Evolutionary conservation across 2,329 filamentous ascomycete species (phyloP).

Genomic region (Botrytis paeoniae): DNA sequence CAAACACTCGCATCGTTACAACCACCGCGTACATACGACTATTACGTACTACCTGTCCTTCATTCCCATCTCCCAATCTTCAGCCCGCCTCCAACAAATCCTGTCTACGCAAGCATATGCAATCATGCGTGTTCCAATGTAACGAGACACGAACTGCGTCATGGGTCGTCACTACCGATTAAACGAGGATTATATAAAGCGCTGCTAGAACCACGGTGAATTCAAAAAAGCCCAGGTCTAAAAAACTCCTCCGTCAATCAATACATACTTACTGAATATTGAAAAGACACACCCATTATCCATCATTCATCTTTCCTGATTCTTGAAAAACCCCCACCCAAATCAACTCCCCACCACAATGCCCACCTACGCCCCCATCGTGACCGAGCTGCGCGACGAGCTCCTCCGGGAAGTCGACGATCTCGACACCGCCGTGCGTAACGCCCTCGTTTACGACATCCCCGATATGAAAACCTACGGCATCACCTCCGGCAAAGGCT

Average conservation of each 20-base stretch:
- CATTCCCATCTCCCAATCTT: too few species aligned
- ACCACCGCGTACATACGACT: not conserved
- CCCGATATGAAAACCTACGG: constrained; percentile 11
- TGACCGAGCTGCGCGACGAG: constrained; percentile 6
- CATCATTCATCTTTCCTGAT: not conserved
- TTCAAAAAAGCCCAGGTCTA: not conserved
- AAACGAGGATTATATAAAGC: not conserved
- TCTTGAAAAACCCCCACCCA: not conserved
- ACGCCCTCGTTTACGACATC: constrained; percentile 7
- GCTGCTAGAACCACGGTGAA: not conserved
- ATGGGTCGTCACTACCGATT: not conserved
- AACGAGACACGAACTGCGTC: not conserved
- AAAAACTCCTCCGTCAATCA: not conserved
- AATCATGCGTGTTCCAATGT: not conserved
- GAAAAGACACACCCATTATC: not conserved
- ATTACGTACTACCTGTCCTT: too few species aligned
- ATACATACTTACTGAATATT: not conserved
- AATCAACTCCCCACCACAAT: not conserved
- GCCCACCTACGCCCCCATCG: constrained; percentile 1
- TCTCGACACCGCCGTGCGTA: constrained; percentile 14
- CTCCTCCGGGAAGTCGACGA: constrained; percentile 16
- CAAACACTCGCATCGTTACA: not conserved
- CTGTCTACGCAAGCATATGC: not conserved
- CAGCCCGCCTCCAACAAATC: not conserved
- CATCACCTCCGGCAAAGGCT: constrained; percentile 3